These are phyloP conservation scores for Yamadazyma nakazawae DNA, from an alignment of 805 yeast species.

Conservation along the genomic window DNA sequence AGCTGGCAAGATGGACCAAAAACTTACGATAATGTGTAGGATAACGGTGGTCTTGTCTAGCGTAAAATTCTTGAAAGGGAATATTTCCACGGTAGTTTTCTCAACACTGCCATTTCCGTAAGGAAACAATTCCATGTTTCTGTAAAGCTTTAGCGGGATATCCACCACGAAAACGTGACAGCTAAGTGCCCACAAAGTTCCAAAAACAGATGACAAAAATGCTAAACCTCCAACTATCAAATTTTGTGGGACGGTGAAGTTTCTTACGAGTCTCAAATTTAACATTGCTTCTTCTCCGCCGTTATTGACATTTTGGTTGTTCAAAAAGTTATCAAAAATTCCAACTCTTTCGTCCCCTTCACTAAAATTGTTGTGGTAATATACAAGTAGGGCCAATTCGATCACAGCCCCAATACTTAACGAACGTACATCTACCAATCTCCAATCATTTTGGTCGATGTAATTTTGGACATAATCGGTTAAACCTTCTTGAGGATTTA, in stretches of 20 bases:
- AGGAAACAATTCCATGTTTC: neutral
- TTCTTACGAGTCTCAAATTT: neutral
- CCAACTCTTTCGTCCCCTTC: neutral
- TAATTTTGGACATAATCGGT: neutral
- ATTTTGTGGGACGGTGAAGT: neutral
- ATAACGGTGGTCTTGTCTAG: neutral
- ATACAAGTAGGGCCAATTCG: constrained; percentile 7
- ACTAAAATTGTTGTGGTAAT: constrained; percentile 5
- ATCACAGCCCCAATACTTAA: constrained; percentile 10
- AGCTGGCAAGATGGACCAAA: constrained; percentile 9
- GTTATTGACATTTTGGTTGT: neutral
- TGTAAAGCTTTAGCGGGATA: constrained; percentile 16
- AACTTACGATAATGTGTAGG: constrained; percentile 3
- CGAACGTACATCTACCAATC: constrained; percentile 10
- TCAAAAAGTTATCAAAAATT: neutral
- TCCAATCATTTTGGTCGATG: constrained; percentile 10
- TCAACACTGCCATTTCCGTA: neutral
- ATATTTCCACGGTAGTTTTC: neutral
- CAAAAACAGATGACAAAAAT: neutral
- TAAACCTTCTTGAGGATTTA: neutral
- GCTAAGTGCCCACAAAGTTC: constrained; percentile 16
- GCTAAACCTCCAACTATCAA: neutral
- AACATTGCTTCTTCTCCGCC: neutral
- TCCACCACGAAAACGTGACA: constrained; percentile 22
- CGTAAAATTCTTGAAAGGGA: neutral